Base-by-base conservation (phyloP, 2,329 filamentous ascomycete species). In the Stagonosporopsis cucurbitacearum region DNA sequence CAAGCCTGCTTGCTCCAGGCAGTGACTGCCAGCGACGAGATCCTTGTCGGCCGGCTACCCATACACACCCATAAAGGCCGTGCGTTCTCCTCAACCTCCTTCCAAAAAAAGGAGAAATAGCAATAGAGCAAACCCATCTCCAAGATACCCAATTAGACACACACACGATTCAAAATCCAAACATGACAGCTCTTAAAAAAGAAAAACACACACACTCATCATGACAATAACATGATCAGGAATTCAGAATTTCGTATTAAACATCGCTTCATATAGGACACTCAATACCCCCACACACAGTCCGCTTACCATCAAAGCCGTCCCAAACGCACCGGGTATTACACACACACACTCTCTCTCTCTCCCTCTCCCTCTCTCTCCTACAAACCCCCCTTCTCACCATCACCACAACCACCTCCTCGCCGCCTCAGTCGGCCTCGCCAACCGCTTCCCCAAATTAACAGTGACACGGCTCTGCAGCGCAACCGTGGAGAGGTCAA, bases 381-480 rank as follows among this genome's bases (percentile, higher is more conserved):
- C n/a, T n/a, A n/a, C n/a, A n/a, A n/a, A n/a, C 39, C 39, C 25
- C 5, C 25, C 25, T 26, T 26, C 28, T 8, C 28, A 9, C 28
- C 11, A 12, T 50, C 35, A 57, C 50, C 46, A 59, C 49, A 46
- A 57, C 54, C 57, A 57, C 52, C 62, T 41, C 44, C 54, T 49
- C 43, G 54, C 52, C 28, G 37, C 57, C 36, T 56, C 59, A 17
- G 67, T 72, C 22, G 65, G 62, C 55, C 58, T 56, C 9, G 60
- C 64, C 41, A 58, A 33, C 44, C 72, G 59, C 58, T 48, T 55
- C 5, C 72, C 71, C 35, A 76, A 37, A 23, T 70, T 70, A 8
- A 75, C 73, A 4, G 73, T 75, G 1, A 76, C 72, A 6, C 66
- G 65, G 37, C 67, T 72, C 58, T 74, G 69, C 59, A 76, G 58